These are phyloP conservation scores for Przewalskia tangutica DNA, from an alignment of 257 asterid genomes.

Conservation along the genomic window DNA sequence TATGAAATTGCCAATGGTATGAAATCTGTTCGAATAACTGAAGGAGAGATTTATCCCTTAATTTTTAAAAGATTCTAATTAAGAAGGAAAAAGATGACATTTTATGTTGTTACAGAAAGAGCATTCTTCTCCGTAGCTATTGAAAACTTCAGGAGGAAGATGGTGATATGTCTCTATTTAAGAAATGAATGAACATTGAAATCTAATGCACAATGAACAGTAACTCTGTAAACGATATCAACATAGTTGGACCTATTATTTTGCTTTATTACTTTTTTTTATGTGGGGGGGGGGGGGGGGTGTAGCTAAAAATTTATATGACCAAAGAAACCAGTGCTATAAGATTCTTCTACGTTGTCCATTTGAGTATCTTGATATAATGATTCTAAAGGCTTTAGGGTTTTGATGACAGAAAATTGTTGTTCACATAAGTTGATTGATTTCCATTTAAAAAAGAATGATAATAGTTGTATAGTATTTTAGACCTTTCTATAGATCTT, in stretches of 20 bases:
- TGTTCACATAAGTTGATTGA: not conserved
- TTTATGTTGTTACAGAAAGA: not conserved
- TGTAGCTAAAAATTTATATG: not conserved
- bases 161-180: not conserved
- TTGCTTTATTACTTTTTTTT: not conserved
- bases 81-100: not conserved
- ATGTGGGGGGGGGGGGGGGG: not conserved
- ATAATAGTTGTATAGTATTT: not conserved
- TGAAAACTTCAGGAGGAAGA: not conserved
- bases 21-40: not conserved
- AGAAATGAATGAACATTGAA: not conserved
- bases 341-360: not conserved
- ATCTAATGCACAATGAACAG: not conserved
- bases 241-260: not conserved
- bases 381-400: not conserved
- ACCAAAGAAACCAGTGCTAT: not conserved
- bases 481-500: not conserved
- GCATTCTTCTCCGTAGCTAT: not conserved
- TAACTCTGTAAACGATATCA: not conserved
- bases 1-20: not conserved
- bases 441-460: not conserved
- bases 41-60: not conserved
- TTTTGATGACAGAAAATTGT: not conserved
- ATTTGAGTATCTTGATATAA: not conserved
- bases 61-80: not conserved